Evolutionary conservation across 805 yeast species (phyloP), one percentile per base, ranked within the genome.

Genomic region (Spathaspora passalidarum): DNA sequence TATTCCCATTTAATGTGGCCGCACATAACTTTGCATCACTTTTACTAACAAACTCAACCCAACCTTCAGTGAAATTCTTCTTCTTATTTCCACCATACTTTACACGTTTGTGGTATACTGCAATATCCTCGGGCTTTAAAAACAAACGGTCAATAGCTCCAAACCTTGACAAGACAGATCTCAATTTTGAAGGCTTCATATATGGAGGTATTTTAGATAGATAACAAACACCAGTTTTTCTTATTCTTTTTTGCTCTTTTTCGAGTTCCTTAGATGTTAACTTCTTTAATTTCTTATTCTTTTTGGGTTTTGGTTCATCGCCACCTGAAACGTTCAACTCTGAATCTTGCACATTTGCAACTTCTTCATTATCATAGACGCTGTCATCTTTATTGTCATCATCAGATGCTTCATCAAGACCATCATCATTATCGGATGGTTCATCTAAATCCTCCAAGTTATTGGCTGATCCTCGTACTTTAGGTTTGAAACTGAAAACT

Each of bases 81-180:
- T 91, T 91, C 63, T 89, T 90, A 64, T 92, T 94, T 18, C 99
- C 98, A 11, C 98, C 98, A 51, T 80, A 78, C 57, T 85, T 86
- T 17, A 88, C 81, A 56, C 99, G 73, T 42, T 76, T 74, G 43
- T 79, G 80, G 56, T 89, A 75, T 7, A 75, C 75, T 22, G 77
- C 70, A 8, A 81, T 76, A 51, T 85, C 87, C 63, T 94, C 99
- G 13, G 96, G 96, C 53, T 89, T 86, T 51, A 94, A 67, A 61
- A 86, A 94, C 5, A 94, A 69, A 52, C 98, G 74, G 56, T 88
- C 96, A n/a, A 92, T 76, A 48, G 81, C 82, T 9, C 99, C 99
- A 66, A 92, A 94, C 50, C 88, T 73, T 3, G 82, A 65, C 26
- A 94, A 69, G 10, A 94, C 78, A 43, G 90, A 94, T 56, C 96